Base-by-base conservation (phyloP, 768 basidiomycete species). In the Gyrodon lividus region DNA sequence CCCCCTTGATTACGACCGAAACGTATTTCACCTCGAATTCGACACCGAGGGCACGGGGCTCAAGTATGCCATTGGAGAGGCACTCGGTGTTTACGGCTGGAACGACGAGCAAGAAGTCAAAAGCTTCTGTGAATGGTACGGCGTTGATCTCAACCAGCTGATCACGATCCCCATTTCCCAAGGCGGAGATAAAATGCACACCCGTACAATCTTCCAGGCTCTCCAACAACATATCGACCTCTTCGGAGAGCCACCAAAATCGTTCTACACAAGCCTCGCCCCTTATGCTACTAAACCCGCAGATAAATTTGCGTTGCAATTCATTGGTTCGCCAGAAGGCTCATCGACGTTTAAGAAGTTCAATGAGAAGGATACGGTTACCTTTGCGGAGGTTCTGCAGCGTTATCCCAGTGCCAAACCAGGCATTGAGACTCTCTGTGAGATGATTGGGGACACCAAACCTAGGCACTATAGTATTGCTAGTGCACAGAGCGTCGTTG, bases 381-480 rank as follows among this genome's bases (percentile, higher is more conserved):
- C 86, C 1, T 99, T 97, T 65, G 92, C 87, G 24, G 94, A 98
- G 62, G 75, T 98, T 22, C 71, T 99, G 44, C 76, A 72, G 55
- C 78, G 76, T 64, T 98, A 91, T 68, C 75, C 76, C 20, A 89
- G 84, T 54, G 93, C 96, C 24, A 78, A 78, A 52, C 93, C 92
- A 1, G 80, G 82, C 26, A 85, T 98, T 33, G 92, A 92, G 70
- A 83, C 78, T 50, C 77, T 97, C 3, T 94, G 95, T 62, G 89
- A 91, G 66, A 67, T 97, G 60, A 77, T 98, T 40, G 95, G 92
- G 1, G 93, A 97, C 66, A 98, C 92, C 75, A 94, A 97, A 70
- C 95, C 96, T 4, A 81, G 97, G 55, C 97, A 98, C 70, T 99
- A 99, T 71, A 96, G 92, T 69, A 99, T 99, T 64, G 96, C 97